A percentile compares a stretch with the other conserved stretches of the same genome.
Conservation (phyloP, 352 stramenopile species). For the Phytophthora pini region DNA sequence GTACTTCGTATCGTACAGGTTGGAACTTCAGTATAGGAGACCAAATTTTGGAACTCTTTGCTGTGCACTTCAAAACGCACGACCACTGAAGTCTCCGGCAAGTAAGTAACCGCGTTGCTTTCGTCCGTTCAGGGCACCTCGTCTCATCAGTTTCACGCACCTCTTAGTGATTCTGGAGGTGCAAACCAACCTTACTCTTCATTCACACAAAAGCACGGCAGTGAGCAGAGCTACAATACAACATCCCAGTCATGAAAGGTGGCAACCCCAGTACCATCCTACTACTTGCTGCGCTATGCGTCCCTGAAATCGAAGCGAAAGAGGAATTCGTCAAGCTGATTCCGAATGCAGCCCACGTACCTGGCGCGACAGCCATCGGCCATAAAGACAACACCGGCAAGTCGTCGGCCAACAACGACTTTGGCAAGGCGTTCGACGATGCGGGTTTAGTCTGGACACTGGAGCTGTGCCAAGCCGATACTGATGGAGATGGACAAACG, state of each 20-base stretch:
- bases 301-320: not conserved
- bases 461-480: constrained; percentile 41
- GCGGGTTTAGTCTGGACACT: constrained; percentile 17
- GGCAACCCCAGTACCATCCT: not conserved
- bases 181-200: not conserved
- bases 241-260: not conserved
- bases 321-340: constrained; percentile 19
- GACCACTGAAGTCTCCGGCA: no score
- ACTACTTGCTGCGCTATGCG: not conserved
- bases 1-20: no score
- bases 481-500: constrained; percentile 54
- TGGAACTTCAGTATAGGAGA: no score
- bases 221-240: not conserved
- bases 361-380: constrained; percentile 34
- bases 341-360: constrained; percentile 49
- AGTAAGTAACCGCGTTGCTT: no score
- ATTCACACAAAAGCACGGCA: not conserved
- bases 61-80: no score
- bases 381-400: constrained; percentile 34
- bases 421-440: constrained; percentile 19
- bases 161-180: not conserved
- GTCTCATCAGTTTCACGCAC: not conserved
- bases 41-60: no score
- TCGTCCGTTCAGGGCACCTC: not conserved
- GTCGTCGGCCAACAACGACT: constrained; percentile 14